Evolutionary conservation across 495 filamentous ascomycete genomes (phyloP).

Genomic region (Penicillium coprophilum): DNA sequence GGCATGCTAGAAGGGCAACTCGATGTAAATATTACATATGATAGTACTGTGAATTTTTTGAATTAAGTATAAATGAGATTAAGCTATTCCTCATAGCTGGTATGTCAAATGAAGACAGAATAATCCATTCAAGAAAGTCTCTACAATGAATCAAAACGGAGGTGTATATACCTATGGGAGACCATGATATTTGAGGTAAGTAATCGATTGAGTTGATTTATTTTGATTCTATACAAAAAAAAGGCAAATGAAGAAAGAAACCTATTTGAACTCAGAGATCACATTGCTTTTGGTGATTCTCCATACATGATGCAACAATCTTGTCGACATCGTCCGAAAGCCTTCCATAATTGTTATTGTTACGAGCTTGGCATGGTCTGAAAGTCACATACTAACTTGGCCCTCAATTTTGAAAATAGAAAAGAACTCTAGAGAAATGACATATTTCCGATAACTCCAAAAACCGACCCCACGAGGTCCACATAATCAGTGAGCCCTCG

Average conservation of each 20-base stretch:
- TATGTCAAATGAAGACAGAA: too few species aligned
- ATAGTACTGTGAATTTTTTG: neutral
- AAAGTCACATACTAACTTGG: neutral
- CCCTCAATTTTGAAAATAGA: neutral
- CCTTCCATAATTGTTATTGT: neutral
- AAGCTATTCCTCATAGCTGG: neutral
- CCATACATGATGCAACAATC: constrained; percentile 15
- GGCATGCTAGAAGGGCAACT: neutral
- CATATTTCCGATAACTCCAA: neutral
- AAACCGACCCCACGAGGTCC: neutral
- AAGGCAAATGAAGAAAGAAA: constrained; percentile 19
- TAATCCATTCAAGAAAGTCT: neutral
- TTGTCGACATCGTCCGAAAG: constrained; percentile 28
- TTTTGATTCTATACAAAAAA: neutral
- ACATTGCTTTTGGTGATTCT: constrained; percentile 8
- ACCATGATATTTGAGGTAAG: neutral
- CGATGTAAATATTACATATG: neutral
- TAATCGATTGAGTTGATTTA: neutral
- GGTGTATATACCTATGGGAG: neutral
- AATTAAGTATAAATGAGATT: neutral
- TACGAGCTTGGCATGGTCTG: neutral
- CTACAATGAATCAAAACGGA: neutral
- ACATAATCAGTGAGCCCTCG: constrained; percentile 2
- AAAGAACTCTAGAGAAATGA: neutral
- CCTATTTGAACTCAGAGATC: constrained; percentile 17